phyloP scores from a whole-genome alignment of 495 filamentous ascomycete species.

The Aspergillus cristatus region DNA sequence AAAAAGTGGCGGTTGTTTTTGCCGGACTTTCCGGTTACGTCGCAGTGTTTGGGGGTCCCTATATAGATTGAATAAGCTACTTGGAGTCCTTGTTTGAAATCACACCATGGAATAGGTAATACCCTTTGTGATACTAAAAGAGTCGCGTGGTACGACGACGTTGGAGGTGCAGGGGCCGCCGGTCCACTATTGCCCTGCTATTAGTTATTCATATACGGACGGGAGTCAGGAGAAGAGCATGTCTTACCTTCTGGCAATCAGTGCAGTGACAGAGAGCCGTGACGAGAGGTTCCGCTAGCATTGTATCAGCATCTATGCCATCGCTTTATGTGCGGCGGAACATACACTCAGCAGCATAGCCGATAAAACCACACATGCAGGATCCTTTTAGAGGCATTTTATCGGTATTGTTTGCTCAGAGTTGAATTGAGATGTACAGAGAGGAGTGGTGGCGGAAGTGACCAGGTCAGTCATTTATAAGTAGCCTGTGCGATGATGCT shows the following conservation, averaged over 20 bases:
- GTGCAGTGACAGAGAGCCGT: slow-evolving; percentile 40
- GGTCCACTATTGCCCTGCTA: slow-evolving; percentile 27
- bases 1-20: slow-evolving; percentile 45
- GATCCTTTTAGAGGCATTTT: neutral
- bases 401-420: too few relatives aligned
- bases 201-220: neutral
- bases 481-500: too few relatives aligned
- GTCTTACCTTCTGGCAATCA: slow-evolving; percentile 39
- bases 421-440: too few relatives aligned
- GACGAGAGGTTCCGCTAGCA: neutral
- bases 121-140: slow-evolving; percentile 34
- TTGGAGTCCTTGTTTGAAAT: neutral
- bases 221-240: too few relatives aligned
- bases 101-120: neutral
- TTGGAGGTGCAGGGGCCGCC: slow-evolving; percentile 41
- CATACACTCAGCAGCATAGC: neutral
- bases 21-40: slow-evolving; percentile 26
- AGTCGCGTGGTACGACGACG: slow-evolving; percentile 32
- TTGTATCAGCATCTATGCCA: too few relatives aligned
- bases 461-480: too few relatives aligned
- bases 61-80: too few relatives aligned
- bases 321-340: neutral
- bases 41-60: slow-evolving; percentile 30
- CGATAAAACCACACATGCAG: neutral
- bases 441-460: too few relatives aligned